Conservation (phyloP, 2,329 filamentous ascomycete genomes). For the Immersiporthe knoxdaviesiana region DNA sequence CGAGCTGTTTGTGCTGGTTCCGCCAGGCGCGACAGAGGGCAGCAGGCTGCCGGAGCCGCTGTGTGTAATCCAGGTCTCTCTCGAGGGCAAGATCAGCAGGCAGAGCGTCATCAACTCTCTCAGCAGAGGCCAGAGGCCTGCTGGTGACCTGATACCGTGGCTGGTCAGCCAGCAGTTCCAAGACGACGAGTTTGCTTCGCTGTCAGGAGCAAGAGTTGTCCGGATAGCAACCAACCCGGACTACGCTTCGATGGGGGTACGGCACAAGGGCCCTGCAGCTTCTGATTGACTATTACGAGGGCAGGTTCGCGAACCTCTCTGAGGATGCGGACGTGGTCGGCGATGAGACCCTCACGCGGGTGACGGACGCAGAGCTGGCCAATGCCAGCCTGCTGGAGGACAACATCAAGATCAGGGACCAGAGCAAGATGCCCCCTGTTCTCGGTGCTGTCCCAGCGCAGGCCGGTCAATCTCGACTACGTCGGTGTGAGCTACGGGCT, state of each 20-base stretch:
- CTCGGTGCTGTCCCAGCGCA: slow-evolving; percentile 81
- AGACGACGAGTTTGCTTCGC: slow-evolving; percentile 90
- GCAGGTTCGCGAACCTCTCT: slow-evolving; percentile 82
- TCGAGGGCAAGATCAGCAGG: slow-evolving; percentile 93
- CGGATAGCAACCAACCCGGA: slow-evolving; percentile 96
- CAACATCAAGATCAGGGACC: slow-evolving; percentile 87
- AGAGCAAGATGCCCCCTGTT: slow-evolving; percentile 92
- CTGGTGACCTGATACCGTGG: slow-evolving; percentile 96
- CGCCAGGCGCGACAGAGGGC: slow-evolving; percentile 77
- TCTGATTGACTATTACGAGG: slow-evolving; percentile 90
- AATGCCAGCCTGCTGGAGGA: slow-evolving; percentile 78
- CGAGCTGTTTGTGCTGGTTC: slow-evolving; percentile 91
- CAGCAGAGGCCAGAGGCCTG: slow-evolving; percentile 83
- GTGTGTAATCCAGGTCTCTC: slow-evolving; percentile 89
- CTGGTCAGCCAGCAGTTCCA: slow-evolving; percentile 97
- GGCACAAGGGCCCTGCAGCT: slow-evolving; percentile 86
- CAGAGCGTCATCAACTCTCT: slow-evolving; percentile 90
- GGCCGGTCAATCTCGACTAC: slow-evolving; percentile 82
- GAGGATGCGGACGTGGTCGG: slow-evolving; percentile 63
- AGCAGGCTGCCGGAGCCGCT: slow-evolving; percentile 87
- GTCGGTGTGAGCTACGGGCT: slow-evolving; percentile 94
- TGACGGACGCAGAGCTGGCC: slow-evolving; percentile 81
- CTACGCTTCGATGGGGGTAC: slow-evolving; percentile 89
- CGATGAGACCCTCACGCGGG: slow-evolving; percentile 71
- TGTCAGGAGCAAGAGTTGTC: slow-evolving; percentile 90